These are phyloP conservation scores for Rheum nobile DNA, from an alignment of 148 eudicot species.

Conservation along the genomic window DNA sequence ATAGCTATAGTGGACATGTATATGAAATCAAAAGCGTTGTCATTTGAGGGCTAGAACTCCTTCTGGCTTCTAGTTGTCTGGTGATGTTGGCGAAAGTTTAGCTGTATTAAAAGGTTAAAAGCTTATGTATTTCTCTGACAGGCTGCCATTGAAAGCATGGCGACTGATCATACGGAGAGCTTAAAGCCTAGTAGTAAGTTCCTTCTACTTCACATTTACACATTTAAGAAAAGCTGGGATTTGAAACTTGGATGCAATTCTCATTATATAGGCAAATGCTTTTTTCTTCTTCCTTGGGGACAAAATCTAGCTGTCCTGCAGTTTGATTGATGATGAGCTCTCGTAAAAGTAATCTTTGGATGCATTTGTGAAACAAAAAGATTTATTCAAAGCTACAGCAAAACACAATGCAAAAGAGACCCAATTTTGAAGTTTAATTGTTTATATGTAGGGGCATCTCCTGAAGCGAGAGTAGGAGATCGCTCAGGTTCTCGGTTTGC, in stretches of 20 bases:
- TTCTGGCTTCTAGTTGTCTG: background rate
- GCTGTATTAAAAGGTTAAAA: background rate
- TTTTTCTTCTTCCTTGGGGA: background rate
- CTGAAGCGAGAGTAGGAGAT: constrained; percentile 14
- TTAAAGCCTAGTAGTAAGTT: background rate
- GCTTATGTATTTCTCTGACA: background rate
- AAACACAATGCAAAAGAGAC: background rate
- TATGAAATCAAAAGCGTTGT: no score
- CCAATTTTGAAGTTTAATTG: background rate
- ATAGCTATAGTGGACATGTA: no score
- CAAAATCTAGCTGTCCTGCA: background rate
- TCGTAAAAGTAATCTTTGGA: background rate
- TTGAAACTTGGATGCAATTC: background rate
- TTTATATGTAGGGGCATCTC: constrained; percentile 19
- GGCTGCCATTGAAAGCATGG: background rate
- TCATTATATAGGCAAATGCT: background rate
- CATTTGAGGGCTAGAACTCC: background rate
- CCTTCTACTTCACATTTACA: background rate
- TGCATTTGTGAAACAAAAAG: background rate
- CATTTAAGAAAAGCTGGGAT: background rate
- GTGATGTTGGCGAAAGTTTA: background rate
- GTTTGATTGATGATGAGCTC: background rate
- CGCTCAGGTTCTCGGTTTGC: constrained; percentile 20
- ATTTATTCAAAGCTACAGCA: background rate
- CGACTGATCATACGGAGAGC: background rate